phyloP scores from a whole-genome alignment of 768 basidiomycete species.

The Trametes meyenii region DNA sequence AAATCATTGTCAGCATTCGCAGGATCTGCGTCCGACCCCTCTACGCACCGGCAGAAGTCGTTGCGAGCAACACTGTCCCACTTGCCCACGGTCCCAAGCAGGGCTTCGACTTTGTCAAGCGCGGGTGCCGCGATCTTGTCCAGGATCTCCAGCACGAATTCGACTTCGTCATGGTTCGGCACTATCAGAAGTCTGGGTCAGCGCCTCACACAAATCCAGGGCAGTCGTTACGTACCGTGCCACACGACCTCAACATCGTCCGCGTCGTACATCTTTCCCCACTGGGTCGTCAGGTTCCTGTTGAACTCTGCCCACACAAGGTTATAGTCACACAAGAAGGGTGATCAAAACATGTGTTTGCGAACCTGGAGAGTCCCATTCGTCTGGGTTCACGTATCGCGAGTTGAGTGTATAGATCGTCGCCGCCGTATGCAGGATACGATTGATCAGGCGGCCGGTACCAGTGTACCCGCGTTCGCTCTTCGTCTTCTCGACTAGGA shows the following conservation, averaged over 20 bases:
- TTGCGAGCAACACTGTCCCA: slow-evolving; percentile 74
- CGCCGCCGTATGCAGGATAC: slow-evolving; percentile 74
- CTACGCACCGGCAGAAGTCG: slow-evolving; percentile 78
- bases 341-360: neutral
- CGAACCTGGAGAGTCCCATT: slow-evolving; percentile 79
- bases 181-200: slow-evolving; percentile 39
- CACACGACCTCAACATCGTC: slow-evolving; percentile 85
- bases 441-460: slow-evolving; percentile 75
- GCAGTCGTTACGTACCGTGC: slow-evolving; percentile 62
- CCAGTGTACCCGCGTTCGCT: slow-evolving; percentile 88
- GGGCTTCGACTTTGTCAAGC: slow-evolving; percentile 63
- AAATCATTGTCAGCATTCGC: neutral
- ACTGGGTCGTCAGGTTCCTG: slow-evolving; percentile 61
- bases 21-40: neutral
- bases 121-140: slow-evolving; percentile 67
- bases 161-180: slow-evolving; percentile 70
- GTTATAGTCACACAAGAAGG: slow-evolving; percentile 22
- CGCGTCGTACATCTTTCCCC: slow-evolving; percentile 81
- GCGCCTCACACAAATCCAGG: slow-evolving; percentile 1
- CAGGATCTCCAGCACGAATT: slow-evolving; percentile 78
- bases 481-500: slow-evolving; percentile 79
- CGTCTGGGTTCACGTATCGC: slow-evolving; percentile 79
- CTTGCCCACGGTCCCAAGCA: slow-evolving; percentile 55
- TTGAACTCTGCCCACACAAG: slow-evolving; percentile 53
- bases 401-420: slow-evolving; percentile 77